phyloP scores from a whole-genome alignment of 768 basidiomycete genomes.

The Tricholoma matsutake region DNA sequence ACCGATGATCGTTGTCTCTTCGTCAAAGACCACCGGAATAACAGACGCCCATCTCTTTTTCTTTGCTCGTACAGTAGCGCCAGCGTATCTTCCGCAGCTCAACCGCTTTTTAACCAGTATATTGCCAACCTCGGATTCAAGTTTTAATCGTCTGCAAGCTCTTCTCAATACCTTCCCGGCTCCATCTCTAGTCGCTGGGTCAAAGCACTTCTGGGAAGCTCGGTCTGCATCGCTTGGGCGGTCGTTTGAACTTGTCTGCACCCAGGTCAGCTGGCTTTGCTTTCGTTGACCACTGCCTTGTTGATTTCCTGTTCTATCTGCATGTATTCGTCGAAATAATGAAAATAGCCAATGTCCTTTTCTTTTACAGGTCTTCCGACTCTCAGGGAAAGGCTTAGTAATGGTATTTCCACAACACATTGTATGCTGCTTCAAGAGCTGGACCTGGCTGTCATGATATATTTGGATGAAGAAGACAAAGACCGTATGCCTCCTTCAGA shows the following conservation, averaged over 20 bases:
- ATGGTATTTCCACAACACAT: slow-evolving; percentile 26
- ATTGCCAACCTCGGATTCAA: slow-evolving; percentile 2
- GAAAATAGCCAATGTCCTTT: slow-evolving; percentile 49
- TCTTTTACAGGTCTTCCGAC: slow-evolving; percentile 39
- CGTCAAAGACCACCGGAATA: slow-evolving; percentile 5
- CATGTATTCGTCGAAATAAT: slow-evolving; percentile 15
- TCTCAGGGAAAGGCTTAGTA: slow-evolving; percentile 20
- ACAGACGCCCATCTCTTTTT: slow-evolving; percentile 32
- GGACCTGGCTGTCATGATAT: slow-evolving; percentile 38
- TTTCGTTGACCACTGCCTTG: slow-evolving; percentile 1
- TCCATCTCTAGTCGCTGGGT: slow-evolving; percentile 14
- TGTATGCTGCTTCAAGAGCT: slow-evolving; percentile 38
- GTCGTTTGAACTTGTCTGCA: slow-evolving; percentile 34
- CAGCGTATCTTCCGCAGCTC: slow-evolving; percentile 29
- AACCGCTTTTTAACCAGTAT: slow-evolving; percentile 24
- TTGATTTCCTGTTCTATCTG: slow-evolving; percentile 17
- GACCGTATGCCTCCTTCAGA: neutral
- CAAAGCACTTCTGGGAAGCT: slow-evolving; percentile 18
- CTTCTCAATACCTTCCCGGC: slow-evolving; percentile 16
- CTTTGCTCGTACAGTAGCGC: slow-evolving; percentile 32
- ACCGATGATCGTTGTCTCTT: slow-evolving; percentile 28
- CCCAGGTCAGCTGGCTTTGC: slow-evolving; percentile 39
- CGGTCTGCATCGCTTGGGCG: slow-evolving; percentile 26
- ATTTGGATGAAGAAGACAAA: slow-evolving; percentile 31
- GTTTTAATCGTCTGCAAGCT: slow-evolving; percentile 9